Conservation (phyloP, 805 yeast species). For the Ogataea trehaloabstinens region DNA sequence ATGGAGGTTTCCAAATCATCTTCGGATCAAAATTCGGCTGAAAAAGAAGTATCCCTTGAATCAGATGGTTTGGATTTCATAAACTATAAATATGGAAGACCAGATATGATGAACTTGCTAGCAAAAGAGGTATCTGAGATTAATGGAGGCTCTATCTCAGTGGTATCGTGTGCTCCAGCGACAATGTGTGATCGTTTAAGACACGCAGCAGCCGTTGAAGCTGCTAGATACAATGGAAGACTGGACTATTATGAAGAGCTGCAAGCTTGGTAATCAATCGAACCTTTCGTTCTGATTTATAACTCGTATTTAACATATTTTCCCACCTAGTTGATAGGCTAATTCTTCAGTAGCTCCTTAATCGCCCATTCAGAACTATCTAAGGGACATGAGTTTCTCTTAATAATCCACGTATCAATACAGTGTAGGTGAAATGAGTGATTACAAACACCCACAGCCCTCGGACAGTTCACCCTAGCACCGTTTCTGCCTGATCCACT, state of each 20-base stretch:
- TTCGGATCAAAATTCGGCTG: conserved; percentile 7
- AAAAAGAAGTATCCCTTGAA: conserved; percentile 32
- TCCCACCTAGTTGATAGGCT: conserved; percentile 1
- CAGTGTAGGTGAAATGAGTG: conserved; percentile 99
- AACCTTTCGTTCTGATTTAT: not conserved
- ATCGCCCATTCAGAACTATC: conserved; percentile 85
- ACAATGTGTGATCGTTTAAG: conserved; percentile 51
- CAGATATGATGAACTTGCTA: conserved; percentile 34
- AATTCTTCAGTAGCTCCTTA: conserved; percentile 28
- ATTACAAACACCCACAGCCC: conserved; percentile 96
- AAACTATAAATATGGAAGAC: conserved; percentile 41
- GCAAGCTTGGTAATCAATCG: conserved; percentile 58
- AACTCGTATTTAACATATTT: conserved; percentile 1
- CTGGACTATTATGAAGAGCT: conserved; percentile 74
- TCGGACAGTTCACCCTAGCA: conserved; percentile 53
- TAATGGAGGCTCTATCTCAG: conserved; percentile 37
- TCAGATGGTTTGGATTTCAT: conserved; percentile 27
- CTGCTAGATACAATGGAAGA: conserved; percentile 42
- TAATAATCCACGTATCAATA: conserved; percentile 90
- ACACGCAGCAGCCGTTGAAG: conserved; percentile 40
- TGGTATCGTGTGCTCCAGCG: conserved; percentile 48
- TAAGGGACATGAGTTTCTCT: conserved; percentile 94
- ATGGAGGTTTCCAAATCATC: conserved; percentile 7
- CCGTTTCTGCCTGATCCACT: conserved; percentile 45
- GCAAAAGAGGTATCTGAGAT: conserved; percentile 32